A percentile compares a stretch with the other conserved stretches of the same genome.
phyloP scores from a whole-genome alignment of 192 early-diverging fungal species.

The Piromyces sp. region DNA sequence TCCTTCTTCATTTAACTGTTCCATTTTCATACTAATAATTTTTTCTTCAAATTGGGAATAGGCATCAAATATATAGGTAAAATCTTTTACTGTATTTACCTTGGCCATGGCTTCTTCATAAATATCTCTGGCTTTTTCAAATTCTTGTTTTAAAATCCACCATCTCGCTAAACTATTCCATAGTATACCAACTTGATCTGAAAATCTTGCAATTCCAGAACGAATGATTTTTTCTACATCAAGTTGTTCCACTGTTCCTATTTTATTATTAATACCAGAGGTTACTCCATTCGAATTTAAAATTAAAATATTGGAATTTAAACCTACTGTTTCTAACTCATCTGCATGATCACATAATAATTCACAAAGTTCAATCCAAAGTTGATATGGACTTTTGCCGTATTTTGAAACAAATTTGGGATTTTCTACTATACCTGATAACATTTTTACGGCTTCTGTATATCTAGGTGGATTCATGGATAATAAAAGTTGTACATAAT shows the following conservation, averaged over 20 bases:
- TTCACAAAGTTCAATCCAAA: slow-evolving; percentile 62
- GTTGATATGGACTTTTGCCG: slow-evolving; percentile 48
- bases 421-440: slow-evolving; percentile 55
- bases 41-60: slow-evolving; percentile 84
- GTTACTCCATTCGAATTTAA: slow-evolving; percentile 3
- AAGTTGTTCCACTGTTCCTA: slow-evolving; percentile 23
- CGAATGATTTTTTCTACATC: slow-evolving; percentile 68
- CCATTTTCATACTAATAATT: slow-evolving; percentile 56
- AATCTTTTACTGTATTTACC: slow-evolving; percentile 75
- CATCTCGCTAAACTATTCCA: slow-evolving; percentile 62
- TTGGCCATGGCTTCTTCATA: slow-evolving; percentile 75
- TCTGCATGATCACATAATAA: slow-evolving; percentile 57
- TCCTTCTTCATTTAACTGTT: slow-evolving; percentile 27
- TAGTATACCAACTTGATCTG: slow-evolving; percentile 72
- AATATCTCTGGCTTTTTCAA: slow-evolving; percentile 80
- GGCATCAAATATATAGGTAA: slow-evolving; percentile 88
- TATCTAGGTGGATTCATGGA: slow-evolving; percentile 26
- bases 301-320: slow-evolving; percentile 23
- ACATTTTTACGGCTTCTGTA: slow-evolving; percentile 55
- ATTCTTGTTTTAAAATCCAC: slow-evolving; percentile 52
- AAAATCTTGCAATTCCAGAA: slow-evolving; percentile 61
- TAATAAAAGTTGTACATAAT: slow-evolving; percentile 56
- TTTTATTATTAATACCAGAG: slow-evolving; percentile 3
- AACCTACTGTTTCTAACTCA: slow-evolving; percentile 5
- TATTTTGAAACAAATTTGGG: slow-evolving; percentile 46